Conservation (phyloP, 1,284 basidiomycete species). For the Apiotrichum akiyoshidainum region DNA sequence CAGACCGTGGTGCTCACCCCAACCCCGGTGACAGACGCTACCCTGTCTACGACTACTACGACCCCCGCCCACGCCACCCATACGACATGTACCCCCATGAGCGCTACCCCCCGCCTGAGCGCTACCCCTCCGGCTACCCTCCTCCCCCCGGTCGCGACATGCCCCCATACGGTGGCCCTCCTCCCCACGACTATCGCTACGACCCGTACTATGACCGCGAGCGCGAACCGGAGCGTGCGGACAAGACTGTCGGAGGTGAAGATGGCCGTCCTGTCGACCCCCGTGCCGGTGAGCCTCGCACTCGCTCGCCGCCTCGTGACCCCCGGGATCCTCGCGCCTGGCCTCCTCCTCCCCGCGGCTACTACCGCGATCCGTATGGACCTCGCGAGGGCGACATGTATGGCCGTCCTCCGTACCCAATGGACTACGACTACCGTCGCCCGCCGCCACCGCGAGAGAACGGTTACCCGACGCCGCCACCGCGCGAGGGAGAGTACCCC, state of each 20-base stretch:
- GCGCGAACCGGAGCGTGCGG: constrained; percentile 10
- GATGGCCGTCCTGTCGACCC: not conserved
- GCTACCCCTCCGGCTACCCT: constrained; percentile 13
- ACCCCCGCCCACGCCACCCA: constrained; percentile 12
- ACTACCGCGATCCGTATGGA: constrained; percentile 14
- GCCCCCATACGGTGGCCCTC: constrained; percentile 6
- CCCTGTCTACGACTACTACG: constrained; percentile 16
- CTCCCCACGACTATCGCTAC: constrained; percentile 19
- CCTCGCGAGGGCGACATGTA: constrained; percentile 3
- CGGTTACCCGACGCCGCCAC: constrained; percentile 7
- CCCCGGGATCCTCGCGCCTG: constrained; percentile 8
- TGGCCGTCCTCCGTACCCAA: not conserved
- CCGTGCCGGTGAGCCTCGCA: constrained; percentile 2
- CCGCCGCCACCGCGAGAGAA: not conserved
- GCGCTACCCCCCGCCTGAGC: constrained; percentile 10
- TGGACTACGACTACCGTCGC: constrained; percentile 3
- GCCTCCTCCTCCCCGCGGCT: constrained; percentile 6
- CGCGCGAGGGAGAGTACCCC: not conserved
- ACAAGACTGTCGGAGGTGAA: not conserved
- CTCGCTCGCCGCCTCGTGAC: constrained; percentile 6
- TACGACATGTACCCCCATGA: constrained; percentile 16
- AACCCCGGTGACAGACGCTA: constrained; percentile 12
- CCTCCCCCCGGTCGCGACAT: constrained; percentile 7
- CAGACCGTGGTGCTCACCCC: constrained; percentile 4
- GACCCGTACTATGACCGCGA: constrained; percentile 18